Evolutionary conservation across 495 filamentous ascomycete genomes (phyloP), one percentile per base, ranked within the genome.

Genomic region (Trichocladium uniseriatum): DNA sequence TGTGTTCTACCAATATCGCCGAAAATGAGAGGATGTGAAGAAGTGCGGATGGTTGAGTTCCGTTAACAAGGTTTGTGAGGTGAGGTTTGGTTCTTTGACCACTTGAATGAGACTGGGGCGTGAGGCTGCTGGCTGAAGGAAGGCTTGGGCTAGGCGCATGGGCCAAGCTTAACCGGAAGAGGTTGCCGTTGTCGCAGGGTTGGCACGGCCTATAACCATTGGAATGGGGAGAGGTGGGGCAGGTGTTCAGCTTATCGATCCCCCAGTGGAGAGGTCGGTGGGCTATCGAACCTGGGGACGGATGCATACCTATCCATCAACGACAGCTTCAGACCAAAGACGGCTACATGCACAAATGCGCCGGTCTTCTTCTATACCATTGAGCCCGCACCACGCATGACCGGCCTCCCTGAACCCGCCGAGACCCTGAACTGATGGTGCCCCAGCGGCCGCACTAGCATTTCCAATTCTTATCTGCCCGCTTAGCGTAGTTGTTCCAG

Each of bases 161-260:
- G 15, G 45, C 37, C 45, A 48, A 48, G 36, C 31, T 31, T 8
- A 22, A 21, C 45, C 31, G 34, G 49, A 43, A 53, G 7, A 19
- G 24, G 21, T 21, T 34, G 38, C 37, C 28, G 40, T 38, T 37
- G 18, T 44, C 29, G 51, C 39, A 34, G 14, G 52, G 48, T 11
- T 54, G 55, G 52, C 52, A 55, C 55, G 48, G 55, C 40, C 43
- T 51, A 42, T 11, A 27, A 22, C 38, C 24, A n/a, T n/a, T n/a
- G 32, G 13, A 18, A 38, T 44, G 51, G 51, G 39, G 41, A 22
- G n/a, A 35, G 9, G 20, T 19, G 16, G 1, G n/a, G n/a, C n/a
- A n/a, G n/a, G n/a, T n/a, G n/a, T n/a, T n/a, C n/a, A n/a, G n/a
- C n/a, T n/a, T n/a, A n/a, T n/a, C n/a, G n/a, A n/a, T n/a, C n/a